Conservation (phyloP, 192 early-diverging fungal genomes). For the Funneliformis geosporum region DNA sequence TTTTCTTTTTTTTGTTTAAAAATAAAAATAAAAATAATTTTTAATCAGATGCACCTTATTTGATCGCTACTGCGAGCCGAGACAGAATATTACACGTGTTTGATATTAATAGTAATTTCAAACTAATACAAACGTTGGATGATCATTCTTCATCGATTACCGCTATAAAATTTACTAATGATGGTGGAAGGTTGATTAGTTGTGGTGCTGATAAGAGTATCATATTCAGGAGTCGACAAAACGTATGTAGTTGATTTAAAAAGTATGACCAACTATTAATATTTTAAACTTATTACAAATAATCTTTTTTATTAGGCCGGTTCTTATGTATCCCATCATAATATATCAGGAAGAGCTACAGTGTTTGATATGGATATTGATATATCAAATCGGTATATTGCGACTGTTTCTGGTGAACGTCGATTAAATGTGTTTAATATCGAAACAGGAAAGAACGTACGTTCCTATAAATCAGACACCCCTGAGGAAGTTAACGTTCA, state of each 20-base stretch:
- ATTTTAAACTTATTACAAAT: neutral
- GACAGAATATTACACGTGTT: constrained; percentile 81
- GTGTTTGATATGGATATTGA: constrained; percentile 75
- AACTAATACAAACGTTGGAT: constrained; percentile 75
- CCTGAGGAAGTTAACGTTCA: constrained; percentile 45
- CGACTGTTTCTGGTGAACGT: constrained; percentile 70
- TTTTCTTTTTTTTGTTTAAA: neutral
- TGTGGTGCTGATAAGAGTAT: constrained; percentile 84
- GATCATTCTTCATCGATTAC: constrained; percentile 87
- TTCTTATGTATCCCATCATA: constrained; percentile 62
- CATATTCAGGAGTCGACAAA: constrained; percentile 60
- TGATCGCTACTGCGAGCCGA: constrained; percentile 73
- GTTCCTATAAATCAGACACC: constrained; percentile 60
- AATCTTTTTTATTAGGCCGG: constrained; percentile 21
- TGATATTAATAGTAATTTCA: constrained; percentile 57
- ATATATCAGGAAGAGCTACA: constrained; percentile 65
- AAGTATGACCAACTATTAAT: neutral
- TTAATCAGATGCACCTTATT: constrained; percentile 40
- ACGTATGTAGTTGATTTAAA: constrained; percentile 27
- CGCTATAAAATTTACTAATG: constrained; percentile 63
- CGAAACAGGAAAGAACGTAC: constrained; percentile 65
- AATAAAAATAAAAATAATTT: neutral
- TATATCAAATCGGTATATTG: constrained; percentile 53
- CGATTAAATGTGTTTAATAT: constrained; percentile 62
- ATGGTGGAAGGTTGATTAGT: constrained; percentile 68